Conservation (phyloP, 768 basidiomycete genomes). For the Lentinula raphanica region DNA sequence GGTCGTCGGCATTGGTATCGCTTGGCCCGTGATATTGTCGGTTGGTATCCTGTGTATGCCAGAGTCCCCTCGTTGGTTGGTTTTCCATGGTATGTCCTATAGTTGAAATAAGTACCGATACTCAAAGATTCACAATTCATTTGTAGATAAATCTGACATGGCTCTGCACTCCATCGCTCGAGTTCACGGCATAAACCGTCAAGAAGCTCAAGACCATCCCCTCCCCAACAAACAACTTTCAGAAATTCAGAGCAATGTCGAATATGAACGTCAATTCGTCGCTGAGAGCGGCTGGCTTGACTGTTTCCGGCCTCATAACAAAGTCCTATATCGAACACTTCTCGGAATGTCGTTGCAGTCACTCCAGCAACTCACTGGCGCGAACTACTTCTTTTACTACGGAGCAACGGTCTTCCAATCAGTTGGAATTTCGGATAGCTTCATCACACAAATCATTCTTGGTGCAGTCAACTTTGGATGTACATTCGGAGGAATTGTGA, state of each 20-base stretch:
- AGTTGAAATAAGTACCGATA: neutral
- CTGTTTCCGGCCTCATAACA: slow-evolving; percentile 53
- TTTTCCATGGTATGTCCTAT: neutral
- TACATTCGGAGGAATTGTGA: slow-evolving; percentile 68
- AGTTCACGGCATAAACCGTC: slow-evolving; percentile 39
- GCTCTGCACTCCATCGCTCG: slow-evolving; percentile 44
- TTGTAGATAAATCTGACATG: slow-evolving; percentile 28
- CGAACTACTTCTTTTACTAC: slow-evolving; percentile 56
- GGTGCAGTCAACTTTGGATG: slow-evolving; percentile 69
- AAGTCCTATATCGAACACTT: slow-evolving; percentile 59
- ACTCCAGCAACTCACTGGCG: slow-evolving; percentile 69
- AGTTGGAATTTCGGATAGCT: slow-evolving; percentile 64
- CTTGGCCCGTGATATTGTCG: slow-evolving; percentile 60
- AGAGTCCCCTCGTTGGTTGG: slow-evolving; percentile 47
- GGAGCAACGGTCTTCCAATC: slow-evolving; percentile 61
- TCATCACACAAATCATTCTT: slow-evolving; percentile 69
- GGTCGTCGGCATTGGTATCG: slow-evolving; percentile 54
- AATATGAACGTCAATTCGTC: slow-evolving; percentile 37
- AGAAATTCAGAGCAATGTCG: slow-evolving; percentile 50
- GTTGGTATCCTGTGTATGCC: slow-evolving; percentile 68
- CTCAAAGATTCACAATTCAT: neutral
- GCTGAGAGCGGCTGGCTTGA: slow-evolving; percentile 47
- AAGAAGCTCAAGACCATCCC: slow-evolving; percentile 33
- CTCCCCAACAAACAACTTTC: slow-evolving; percentile 44
- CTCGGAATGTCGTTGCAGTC: slow-evolving; percentile 63